Conservation (phyloP, 306 rosid species). For the Echinosophora koreensis region DNA sequence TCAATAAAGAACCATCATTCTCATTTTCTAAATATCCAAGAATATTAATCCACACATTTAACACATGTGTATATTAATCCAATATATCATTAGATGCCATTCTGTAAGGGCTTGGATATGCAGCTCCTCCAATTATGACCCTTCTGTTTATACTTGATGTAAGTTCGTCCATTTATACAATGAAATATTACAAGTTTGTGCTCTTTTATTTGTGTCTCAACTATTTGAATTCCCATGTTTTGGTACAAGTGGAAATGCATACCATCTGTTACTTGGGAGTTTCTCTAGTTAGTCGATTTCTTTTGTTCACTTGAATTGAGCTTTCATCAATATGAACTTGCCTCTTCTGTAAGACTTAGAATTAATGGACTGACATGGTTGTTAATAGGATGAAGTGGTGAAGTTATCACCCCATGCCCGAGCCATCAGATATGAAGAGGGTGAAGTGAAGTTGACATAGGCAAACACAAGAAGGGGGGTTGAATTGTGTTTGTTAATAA, state of each 20-base stretch:
- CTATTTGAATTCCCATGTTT: not conserved
- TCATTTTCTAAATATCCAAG: too few species aligned
- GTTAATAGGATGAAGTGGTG: slow-evolving; percentile 88
- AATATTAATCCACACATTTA: too few species aligned
- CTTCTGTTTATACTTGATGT: slow-evolving; percentile 95
- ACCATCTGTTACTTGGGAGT: not conserved
- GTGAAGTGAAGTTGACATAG: too few species aligned
- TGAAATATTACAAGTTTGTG: not conserved
- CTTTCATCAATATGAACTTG: slow-evolving; percentile 11
- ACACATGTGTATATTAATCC: too few species aligned
- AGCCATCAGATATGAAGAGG: slow-evolving; percentile 97
- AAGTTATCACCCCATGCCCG: slow-evolving; percentile 96
- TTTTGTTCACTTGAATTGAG: slow-evolving; percentile 26
- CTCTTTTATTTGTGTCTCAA: not conserved
- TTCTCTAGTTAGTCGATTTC: not conserved
- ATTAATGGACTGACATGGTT: slow-evolving; percentile 40
- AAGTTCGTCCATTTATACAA: slow-evolving; percentile 35
- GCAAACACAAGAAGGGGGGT: too few species aligned
- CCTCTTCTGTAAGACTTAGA: not conserved
- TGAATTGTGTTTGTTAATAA: too few species aligned
- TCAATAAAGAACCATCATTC: too few species aligned
- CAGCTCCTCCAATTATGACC: slow-evolving; percentile 95
- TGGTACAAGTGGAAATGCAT: slow-evolving; percentile 6
- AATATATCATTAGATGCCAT: slow-evolving; percentile 75
- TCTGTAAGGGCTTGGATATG: slow-evolving; percentile 87